phyloP scores from a whole-genome alignment of 2,329 filamentous ascomycete species.

The Pseudodiploospora longispora region DNA sequence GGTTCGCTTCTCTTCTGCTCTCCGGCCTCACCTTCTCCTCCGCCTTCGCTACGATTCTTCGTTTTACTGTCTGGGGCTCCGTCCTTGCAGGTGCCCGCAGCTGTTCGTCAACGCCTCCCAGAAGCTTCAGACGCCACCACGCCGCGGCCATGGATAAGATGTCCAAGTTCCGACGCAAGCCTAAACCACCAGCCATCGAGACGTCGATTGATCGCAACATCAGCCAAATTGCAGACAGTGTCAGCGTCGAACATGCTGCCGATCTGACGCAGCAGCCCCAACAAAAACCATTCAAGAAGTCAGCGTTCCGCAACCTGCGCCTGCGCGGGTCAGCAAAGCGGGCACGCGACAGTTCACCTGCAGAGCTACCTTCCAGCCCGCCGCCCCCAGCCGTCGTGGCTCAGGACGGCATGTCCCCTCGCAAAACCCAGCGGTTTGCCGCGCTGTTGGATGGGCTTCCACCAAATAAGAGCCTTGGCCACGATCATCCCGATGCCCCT shows the following conservation, averaged over 20 bases:
- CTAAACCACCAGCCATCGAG: conserved; percentile 35
- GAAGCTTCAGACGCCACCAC: conserved; percentile 1
- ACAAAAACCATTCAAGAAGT: conserved; percentile 20
- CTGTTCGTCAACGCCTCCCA: too few relatives aligned
- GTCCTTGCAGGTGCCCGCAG: too few relatives aligned
- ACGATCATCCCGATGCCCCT: conserved; percentile 23
- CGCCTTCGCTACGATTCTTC: too few relatives aligned
- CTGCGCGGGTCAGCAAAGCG: conserved; percentile 39
- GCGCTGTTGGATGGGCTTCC: conserved; percentile 2
- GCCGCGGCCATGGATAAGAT: conserved; percentile 32
- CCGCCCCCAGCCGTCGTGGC: conserved; percentile 24
- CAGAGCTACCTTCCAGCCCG: conserved; percentile 20
- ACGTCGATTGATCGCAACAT: conserved; percentile 29
- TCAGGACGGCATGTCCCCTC: conserved; percentile 24
- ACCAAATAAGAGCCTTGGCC: conserved; percentile 7
- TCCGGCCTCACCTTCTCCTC: too few relatives aligned
- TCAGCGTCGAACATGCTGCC: conserved; percentile 16
- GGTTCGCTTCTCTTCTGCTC: too few relatives aligned
- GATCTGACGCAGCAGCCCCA: conserved; percentile 6
- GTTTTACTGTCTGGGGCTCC: too few relatives aligned
- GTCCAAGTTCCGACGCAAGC: conserved; percentile 35
- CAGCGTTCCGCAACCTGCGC: conserved; percentile 37
- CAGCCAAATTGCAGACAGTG: conserved; percentile 16
- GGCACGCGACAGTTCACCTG: conserved; percentile 34
- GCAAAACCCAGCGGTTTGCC: background rate